phyloP scores from a whole-genome alignment of 2,329 filamentous ascomycete genomes.

The Pyrenophora graminea region DNA sequence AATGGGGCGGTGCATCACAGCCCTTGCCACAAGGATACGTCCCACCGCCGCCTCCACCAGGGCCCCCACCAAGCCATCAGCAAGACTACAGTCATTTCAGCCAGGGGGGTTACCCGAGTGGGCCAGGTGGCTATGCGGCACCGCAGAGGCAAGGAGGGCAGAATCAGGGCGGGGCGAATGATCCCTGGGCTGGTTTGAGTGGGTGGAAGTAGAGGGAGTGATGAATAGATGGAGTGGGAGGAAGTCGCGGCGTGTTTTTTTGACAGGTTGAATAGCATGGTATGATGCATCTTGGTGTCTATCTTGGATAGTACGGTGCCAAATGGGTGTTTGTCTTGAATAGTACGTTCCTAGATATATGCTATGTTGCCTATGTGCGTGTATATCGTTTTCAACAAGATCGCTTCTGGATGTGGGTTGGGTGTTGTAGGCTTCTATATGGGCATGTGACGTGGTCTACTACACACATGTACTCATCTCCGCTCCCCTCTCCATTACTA shows the following conservation, averaged over 20 bases:
- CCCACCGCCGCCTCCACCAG: slow-evolving; percentile 68
- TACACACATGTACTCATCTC: no score
- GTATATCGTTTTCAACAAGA: no score
- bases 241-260: not conserved
- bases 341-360: no score
- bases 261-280: not conserved
- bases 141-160: slow-evolving; percentile 38
- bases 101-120: slow-evolving; percentile 59
- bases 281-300: no score
- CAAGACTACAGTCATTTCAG: slow-evolving; percentile 58
- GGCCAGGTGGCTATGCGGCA: slow-evolving; percentile 46
- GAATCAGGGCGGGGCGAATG: slow-evolving; percentile 33
- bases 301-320: no score
- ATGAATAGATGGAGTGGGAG: no score
- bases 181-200: slow-evolving; percentile 74
- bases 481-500: not conserved
- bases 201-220: slow-evolving; percentile 62
- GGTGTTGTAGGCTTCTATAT: no score
- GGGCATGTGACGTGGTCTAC: no score
- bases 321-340: no score
- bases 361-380: no score
- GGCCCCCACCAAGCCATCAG: slow-evolving; percentile 61
- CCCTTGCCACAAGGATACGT: slow-evolving; percentile 66
- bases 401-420: no score
- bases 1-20: slow-evolving; percentile 58